phyloP scores from a whole-genome alignment of 2,329 filamentous ascomycete genomes.

The Penicillium palitans region DNA sequence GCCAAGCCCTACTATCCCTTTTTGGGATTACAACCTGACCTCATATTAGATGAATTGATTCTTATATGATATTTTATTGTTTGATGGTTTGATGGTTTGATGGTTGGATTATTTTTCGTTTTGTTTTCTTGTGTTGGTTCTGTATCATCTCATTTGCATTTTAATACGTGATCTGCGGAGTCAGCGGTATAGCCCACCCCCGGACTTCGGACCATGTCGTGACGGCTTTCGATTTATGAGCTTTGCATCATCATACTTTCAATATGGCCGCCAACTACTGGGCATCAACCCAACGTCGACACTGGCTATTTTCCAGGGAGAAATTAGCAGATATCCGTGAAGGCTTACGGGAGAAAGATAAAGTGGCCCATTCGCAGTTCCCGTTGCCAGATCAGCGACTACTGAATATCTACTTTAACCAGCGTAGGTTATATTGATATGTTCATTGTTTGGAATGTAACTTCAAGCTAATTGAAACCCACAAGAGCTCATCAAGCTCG shows the following conservation, averaged over 20 bases:
- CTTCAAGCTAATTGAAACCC: slow-evolving; percentile 3
- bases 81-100: not conserved
- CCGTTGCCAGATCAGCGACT: slow-evolving; percentile 79
- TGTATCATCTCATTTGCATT: not conserved
- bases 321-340: slow-evolving; percentile 74
- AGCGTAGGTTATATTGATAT: slow-evolving; percentile 60
- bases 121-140: not conserved
- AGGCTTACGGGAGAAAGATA: slow-evolving; percentile 74
- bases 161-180: slow-evolving; percentile 15
- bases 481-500: slow-evolving; percentile 72
- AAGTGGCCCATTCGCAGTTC: slow-evolving; percentile 71
- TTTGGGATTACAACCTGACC: slow-evolving; percentile 24
- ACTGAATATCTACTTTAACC: slow-evolving; percentile 87
- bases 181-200: slow-evolving; percentile 1
- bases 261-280: slow-evolving; percentile 93
- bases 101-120: not conserved
- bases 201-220: slow-evolving; percentile 13
- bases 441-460: not conserved
- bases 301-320: slow-evolving; percentile 88
- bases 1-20: slow-evolving; percentile 35
- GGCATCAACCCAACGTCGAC: slow-evolving; percentile 85
- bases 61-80: not conserved
- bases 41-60: slow-evolving; percentile 1
- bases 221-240: slow-evolving; percentile 4
- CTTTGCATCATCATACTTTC: slow-evolving; percentile 4